phyloP scores from a whole-genome alignment of 306 rosid species.

The Lathyrus sativus region DNA sequence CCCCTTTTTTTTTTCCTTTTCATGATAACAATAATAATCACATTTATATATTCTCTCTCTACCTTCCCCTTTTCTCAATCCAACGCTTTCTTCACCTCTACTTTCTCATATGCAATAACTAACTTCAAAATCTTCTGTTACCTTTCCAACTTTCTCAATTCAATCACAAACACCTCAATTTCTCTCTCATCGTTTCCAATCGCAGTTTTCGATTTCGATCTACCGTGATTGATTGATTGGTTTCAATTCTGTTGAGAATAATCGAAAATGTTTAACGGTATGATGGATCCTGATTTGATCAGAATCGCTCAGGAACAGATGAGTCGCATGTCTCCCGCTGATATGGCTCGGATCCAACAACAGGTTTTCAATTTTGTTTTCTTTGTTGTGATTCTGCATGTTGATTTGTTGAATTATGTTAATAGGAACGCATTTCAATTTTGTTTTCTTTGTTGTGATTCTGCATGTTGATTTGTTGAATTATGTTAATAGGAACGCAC shows the following conservation, averaged over 20 bases:
- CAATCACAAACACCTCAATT: background rate
- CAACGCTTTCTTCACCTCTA: background rate
- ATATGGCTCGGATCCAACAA: slow-evolving; percentile 87
- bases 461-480: slow-evolving; percentile 2
- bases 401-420: slow-evolving; percentile 18
- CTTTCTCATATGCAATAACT: slow-evolving; percentile 12
- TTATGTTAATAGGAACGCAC: background rate
- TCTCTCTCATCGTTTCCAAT: slow-evolving; percentile 1
- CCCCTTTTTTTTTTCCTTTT: slow-evolving; percentile 27
- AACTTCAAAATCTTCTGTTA: slow-evolving; percentile 9
- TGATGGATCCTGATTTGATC: slow-evolving; percentile 96
- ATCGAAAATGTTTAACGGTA: slow-evolving; percentile 51
- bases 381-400: background rate
- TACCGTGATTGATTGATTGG: background rate
- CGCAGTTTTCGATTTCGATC: slow-evolving; percentile 30
- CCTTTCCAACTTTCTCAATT: background rate
- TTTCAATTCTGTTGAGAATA: no score
- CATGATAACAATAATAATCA: background rate
- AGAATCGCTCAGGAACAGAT: slow-evolving; percentile 93
- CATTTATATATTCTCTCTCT: background rate
- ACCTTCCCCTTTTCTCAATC: slow-evolving; percentile 9
- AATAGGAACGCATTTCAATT: background rate
- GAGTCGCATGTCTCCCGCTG: slow-evolving; percentile 96
- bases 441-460: background rate
- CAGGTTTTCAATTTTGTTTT: slow-evolving; percentile 49